A percentile compares a stretch with the other conserved stretches of the same genome.
These are phyloP conservation scores for Chlorella ohadii DNA, from an alignment of 139 green algal genomes.

Conservation along the genomic window DNA sequence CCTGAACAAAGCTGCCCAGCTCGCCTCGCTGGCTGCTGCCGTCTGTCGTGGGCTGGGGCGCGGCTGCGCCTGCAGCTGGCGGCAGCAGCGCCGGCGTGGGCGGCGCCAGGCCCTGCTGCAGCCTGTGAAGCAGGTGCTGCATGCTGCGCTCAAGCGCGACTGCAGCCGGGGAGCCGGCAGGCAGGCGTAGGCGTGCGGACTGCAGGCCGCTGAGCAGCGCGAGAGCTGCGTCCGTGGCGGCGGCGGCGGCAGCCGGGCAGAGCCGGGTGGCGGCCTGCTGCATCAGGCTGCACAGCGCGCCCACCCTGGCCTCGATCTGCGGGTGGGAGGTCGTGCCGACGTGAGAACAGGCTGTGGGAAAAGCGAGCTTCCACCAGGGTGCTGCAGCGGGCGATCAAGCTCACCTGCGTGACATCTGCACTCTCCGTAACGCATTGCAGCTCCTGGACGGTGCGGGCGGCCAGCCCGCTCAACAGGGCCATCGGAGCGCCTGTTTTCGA, in stretches of 20 bases:
- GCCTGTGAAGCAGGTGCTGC: not conserved
- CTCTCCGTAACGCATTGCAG: too few relatives aligned
- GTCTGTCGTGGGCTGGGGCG: not conserved
- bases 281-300: not conserved
- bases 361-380: not conserved
- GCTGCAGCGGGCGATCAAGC: too few relatives aligned
- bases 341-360: not conserved
- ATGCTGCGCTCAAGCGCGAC: not conserved
- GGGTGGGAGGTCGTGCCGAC: not conserved
- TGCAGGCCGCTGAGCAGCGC: conserved; percentile 1
- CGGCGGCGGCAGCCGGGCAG: not conserved
- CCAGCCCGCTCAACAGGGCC: too few relatives aligned
- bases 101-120: conserved; percentile 14
- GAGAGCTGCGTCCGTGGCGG: conserved; percentile 1
- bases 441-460: too few relatives aligned
- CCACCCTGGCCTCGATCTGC: conserved; percentile 2
- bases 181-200: not conserved
- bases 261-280: not conserved
- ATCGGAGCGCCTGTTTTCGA: too few relatives aligned
- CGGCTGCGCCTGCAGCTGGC: too few relatives aligned
- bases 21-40: not conserved
- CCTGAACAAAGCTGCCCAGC: not conserved
- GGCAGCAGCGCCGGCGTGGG: not conserved
- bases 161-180: not conserved
- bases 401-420: too few relatives aligned